These are phyloP conservation scores for Angomonas deanei DNA, from an alignment of 208 protist genomes.

Conservation along the genomic window DNA sequence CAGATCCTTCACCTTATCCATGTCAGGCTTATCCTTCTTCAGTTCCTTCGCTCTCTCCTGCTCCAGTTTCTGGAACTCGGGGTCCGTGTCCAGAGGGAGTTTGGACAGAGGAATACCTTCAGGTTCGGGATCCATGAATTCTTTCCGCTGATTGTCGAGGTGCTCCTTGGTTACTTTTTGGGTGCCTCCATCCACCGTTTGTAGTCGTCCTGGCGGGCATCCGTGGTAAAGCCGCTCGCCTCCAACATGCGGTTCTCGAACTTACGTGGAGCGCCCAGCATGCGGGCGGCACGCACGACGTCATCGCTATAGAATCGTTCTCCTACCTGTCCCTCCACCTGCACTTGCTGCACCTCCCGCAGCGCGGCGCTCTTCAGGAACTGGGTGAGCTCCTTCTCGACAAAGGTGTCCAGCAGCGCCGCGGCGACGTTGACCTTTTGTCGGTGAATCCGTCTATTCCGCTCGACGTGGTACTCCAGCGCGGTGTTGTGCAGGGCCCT, in stretches of 20 bases:
- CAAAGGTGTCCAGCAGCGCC: conserved; percentile 60
- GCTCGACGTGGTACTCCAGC: conserved; percentile 66
- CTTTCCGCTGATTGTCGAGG: conserved; percentile 48
- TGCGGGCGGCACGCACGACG: conserved; percentile 21
- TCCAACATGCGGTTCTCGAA: conserved; percentile 65
- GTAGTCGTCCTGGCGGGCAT: conserved; percentile 78
- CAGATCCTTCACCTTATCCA: conserved; percentile 30
- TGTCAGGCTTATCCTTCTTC: conserved; percentile 34
- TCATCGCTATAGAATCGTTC: conserved; percentile 4
- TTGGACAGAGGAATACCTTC: conserved; percentile 61
- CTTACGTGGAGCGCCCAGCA: conserved; percentile 47
- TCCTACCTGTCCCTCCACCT: neutral
- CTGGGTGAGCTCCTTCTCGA: neutral
- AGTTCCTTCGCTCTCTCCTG: conserved; percentile 56
- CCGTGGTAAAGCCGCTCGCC: conserved; percentile 63
- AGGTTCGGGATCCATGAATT: conserved; percentile 66
- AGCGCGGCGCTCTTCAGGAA: neutral
- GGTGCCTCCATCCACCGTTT: conserved; percentile 58
- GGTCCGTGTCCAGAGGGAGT: conserved; percentile 69
- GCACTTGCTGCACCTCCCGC: neutral
- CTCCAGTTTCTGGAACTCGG: conserved; percentile 72
- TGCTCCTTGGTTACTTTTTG: conserved; percentile 16
- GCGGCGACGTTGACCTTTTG: conserved; percentile 81
- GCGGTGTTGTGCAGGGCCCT: conserved; percentile 42
- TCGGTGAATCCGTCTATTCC: conserved; percentile 53